Conservation (phyloP, 768 basidiomycete species). For the Xerocomellus intermedius region DNA sequence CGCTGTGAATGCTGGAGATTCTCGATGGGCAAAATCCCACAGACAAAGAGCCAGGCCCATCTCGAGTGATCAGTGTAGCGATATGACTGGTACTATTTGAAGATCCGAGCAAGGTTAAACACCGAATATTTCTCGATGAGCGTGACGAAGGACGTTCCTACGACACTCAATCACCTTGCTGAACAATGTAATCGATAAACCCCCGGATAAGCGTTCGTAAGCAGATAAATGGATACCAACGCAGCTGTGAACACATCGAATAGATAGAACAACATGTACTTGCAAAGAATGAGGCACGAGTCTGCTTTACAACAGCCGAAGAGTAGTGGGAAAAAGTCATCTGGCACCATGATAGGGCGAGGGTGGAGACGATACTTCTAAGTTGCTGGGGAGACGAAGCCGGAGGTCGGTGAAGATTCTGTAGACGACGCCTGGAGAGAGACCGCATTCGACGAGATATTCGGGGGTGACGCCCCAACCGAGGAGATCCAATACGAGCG, state of each 20-base stretch:
- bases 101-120: background rate
- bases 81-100: too few relatives aligned
- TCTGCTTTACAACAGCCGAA: background rate
- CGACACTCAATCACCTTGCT: background rate
- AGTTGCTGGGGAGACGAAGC: constrained; percentile 34
- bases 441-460: constrained; percentile 44
- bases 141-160: background rate
- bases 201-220: background rate
- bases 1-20: background rate
- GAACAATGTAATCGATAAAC: background rate
- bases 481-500: constrained; percentile 52
- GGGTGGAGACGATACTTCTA: background rate
- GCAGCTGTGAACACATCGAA: background rate
- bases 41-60: background rate
- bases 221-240: background rate
- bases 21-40: background rate
- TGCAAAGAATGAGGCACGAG: background rate
- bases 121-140: too few relatives aligned
- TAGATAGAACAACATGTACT: background rate
- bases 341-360: background rate
- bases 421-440: constrained; percentile 39
- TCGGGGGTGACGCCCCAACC: constrained; percentile 54
- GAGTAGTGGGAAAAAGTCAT: background rate
- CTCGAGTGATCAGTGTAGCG: background rate
- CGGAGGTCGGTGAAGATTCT: constrained; percentile 44